Conservation (phyloP, 75 land plant genomes). For the Adiantum capillusveneris region DNA sequence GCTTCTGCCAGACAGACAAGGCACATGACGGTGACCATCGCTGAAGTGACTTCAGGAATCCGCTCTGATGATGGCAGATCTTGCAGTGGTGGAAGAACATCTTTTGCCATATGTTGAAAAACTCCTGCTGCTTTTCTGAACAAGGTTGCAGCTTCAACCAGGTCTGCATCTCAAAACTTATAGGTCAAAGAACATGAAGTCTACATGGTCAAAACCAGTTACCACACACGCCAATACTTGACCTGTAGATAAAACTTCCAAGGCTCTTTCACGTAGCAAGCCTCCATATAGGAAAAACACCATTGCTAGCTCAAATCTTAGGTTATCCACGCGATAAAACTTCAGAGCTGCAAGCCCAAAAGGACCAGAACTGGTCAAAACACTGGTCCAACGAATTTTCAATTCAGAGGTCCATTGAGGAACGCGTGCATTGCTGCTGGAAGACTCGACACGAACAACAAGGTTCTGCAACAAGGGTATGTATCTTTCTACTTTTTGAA, state of each 20-base stretch:
- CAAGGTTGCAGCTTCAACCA: constrained; percentile 52
- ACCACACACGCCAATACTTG: no score
- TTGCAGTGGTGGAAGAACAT: constrained; percentile 42
- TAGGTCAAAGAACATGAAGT: no score
- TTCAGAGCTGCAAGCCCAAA: constrained; percentile 35
- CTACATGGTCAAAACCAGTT: no score
- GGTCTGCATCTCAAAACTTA: constrained; percentile 32
- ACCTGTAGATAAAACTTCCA: constrained; percentile 52
- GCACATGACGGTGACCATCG: constrained; percentile 42
- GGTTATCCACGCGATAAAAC: constrained; percentile 44
- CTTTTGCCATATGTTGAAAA: constrained; percentile 45
- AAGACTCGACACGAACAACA: constrained; percentile 27
- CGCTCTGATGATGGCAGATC: constrained; percentile 31
- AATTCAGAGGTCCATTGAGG: constrained; percentile 45
- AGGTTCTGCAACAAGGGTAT: constrained; percentile 61
- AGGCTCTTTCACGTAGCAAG: constrained; percentile 50
- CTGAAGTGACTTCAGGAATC: constrained; percentile 41
- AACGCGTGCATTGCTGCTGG: constrained; percentile 19
- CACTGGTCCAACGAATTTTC: constrained; percentile 57
- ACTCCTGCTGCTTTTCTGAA: constrained; percentile 67
- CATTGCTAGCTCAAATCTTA: constrained; percentile 62
- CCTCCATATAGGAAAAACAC: constrained; percentile 59
- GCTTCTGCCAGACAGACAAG: constrained; percentile 75
- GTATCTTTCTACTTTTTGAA: constrained; percentile 61
- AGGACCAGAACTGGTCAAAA: constrained; percentile 40